Conservation (phyloP, 2,329 filamentous ascomycete genomes). For the Colletotrichum sp. region DNA sequence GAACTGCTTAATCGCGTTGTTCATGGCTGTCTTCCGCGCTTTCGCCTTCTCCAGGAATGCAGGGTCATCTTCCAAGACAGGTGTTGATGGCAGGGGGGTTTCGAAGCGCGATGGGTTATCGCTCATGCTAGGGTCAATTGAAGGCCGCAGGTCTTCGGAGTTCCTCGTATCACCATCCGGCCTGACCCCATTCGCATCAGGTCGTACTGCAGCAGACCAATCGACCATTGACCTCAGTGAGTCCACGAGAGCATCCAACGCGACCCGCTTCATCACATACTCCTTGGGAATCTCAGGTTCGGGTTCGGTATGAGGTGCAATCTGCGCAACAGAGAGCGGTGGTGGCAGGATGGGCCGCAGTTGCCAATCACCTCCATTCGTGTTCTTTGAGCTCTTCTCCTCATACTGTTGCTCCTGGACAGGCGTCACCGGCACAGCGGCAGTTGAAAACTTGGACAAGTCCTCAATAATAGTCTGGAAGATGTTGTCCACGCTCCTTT, state of each 20-base stretch:
- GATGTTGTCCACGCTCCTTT: slow-evolving; percentile 94
- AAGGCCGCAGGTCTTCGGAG: slow-evolving; percentile 52
- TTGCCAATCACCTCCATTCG: slow-evolving; percentile 79
- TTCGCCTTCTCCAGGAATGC: slow-evolving; percentile 95
- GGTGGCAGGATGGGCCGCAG: slow-evolving; percentile 85
- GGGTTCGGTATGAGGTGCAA: slow-evolving; percentile 62
- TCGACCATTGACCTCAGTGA: slow-evolving; percentile 88
- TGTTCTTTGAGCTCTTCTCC: slow-evolving; percentile 72
- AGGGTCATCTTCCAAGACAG: slow-evolving; percentile 84
- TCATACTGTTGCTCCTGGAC: slow-evolving; percentile 86
- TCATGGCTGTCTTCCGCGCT: slow-evolving; percentile 88
- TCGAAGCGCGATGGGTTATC: slow-evolving; percentile 68
- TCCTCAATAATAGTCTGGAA: slow-evolving; percentile 96
- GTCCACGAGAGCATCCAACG: slow-evolving; percentile 87
- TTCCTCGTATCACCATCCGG: slow-evolving; percentile 39
- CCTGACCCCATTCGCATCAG: slow-evolving; percentile 58
- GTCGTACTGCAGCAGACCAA: slow-evolving; percentile 75
- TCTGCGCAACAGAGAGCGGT: slow-evolving; percentile 80
- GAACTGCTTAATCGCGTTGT: slow-evolving; percentile 88
- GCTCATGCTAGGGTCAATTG: slow-evolving; percentile 72
- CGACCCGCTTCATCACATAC: slow-evolving; percentile 88
- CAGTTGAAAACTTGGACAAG: slow-evolving; percentile 83
- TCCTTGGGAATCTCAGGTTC: slow-evolving; percentile 83
- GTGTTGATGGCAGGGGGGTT: slow-evolving; percentile 69
- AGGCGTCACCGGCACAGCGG: slow-evolving; percentile 75